phyloP scores from a whole-genome alignment of 192 early-diverging fungal species.

The Coemansia sp. region DNA sequence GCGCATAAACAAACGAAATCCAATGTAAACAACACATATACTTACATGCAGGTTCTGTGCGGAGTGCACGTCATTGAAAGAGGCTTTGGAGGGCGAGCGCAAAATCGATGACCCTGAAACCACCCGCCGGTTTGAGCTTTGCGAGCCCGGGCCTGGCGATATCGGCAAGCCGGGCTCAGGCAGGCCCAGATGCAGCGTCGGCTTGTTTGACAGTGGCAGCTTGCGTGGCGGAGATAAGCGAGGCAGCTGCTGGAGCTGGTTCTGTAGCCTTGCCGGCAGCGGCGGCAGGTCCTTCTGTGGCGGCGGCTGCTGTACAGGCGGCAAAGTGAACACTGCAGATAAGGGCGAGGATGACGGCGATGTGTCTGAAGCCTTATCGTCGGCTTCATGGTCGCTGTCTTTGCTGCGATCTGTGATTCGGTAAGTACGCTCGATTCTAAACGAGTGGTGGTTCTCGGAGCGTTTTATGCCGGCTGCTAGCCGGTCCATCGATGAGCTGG shows the following conservation, averaged over 20 bases:
- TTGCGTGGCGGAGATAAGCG: constrained; percentile 52
- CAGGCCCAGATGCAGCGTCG: constrained; percentile 35
- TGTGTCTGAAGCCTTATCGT: constrained; percentile 17
- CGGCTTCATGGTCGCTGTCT: constrained; percentile 25
- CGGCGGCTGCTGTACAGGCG: constrained; percentile 41
- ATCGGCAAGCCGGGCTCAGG: constrained; percentile 29
- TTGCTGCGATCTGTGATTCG: constrained; percentile 34
- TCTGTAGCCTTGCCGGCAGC: constrained; percentile 37
- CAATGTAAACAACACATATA: constrained; percentile 6
- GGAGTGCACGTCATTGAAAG: constrained; percentile 42
- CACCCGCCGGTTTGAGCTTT: constrained; percentile 44
- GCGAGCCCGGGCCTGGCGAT: constrained; percentile 32
- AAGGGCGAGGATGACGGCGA: constrained; percentile 41
- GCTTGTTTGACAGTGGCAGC: constrained; percentile 34
- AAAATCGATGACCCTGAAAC: constrained; percentile 50
- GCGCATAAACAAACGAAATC: not conserved
- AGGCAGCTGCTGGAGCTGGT: constrained; percentile 47
- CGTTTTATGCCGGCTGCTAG: constrained; percentile 26
- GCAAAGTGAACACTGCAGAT: constrained; percentile 30
- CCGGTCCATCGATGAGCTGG: constrained; percentile 34
- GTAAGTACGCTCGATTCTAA: constrained; percentile 45
- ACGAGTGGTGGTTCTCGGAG: constrained; percentile 23
- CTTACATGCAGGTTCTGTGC: constrained; percentile 51
- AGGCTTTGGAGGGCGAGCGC: constrained; percentile 48
- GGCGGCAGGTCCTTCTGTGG: constrained; percentile 45